Evolutionary conservation across 352 stramenopile species (phyloP).

Genomic region (Globisporangium recalcitrans): DNA sequence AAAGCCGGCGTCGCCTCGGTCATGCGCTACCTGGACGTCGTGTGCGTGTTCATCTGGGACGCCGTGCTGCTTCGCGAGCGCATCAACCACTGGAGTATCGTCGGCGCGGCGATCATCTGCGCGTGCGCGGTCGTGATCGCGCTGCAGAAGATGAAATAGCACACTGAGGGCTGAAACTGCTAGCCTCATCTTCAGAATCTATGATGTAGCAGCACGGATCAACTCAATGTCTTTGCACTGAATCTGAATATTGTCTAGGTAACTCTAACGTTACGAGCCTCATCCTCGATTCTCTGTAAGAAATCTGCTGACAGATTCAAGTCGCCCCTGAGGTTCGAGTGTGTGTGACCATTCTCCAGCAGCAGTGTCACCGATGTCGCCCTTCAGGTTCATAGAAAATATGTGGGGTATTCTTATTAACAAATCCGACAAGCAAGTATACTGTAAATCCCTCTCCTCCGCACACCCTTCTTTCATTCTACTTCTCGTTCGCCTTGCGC

Average conservation of each 20-base stretch:
- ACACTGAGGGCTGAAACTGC: neutral
- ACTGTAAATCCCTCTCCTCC: neutral
- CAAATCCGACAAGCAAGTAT: neutral
- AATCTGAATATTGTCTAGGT: no score
- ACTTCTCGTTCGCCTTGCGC: neutral
- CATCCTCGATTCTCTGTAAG: no score
- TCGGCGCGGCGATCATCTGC: conserved; percentile 70
- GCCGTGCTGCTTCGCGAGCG: conserved; percentile 51
- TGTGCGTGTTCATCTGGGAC: conserved; percentile 82
- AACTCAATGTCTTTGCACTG: neutral
- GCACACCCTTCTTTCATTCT: neutral
- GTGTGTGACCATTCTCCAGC: neutral
- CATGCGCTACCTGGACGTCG: conserved; percentile 81
- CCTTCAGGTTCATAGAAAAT: neutral
- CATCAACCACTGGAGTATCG: conserved; percentile 70
- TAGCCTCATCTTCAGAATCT: neutral
- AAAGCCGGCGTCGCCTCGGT: conserved; percentile 77
- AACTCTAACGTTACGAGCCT: no score
- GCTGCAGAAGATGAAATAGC: conserved; percentile 32
- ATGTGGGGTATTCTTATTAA: neutral
- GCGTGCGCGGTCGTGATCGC: conserved; percentile 54
- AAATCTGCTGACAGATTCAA: no score
- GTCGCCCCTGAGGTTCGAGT: no score
- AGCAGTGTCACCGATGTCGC: neutral
- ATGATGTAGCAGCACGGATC: neutral